Percentiles rank a stretch among this genome's conserved stretches.
These are phyloP conservation scores for Gossypium bickii DNA, from an alignment of 345 rosid genomes.

Conservation along the genomic window DNA sequence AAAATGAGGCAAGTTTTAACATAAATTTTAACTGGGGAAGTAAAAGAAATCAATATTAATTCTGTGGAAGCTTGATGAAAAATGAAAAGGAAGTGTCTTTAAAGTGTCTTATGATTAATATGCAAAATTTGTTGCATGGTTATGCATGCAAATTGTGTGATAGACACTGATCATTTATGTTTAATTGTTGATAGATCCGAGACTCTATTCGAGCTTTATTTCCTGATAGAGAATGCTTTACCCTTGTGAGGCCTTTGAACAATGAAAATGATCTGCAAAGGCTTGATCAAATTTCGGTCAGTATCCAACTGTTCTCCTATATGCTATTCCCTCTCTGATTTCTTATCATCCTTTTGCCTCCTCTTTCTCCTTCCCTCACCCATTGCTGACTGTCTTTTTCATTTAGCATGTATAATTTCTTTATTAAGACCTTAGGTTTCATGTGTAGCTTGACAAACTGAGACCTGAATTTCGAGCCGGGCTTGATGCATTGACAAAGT, in stretches of 20 bases:
- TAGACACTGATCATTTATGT: slow-evolving; percentile 21
- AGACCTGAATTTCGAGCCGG: slow-evolving; percentile 88
- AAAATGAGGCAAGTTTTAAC: slow-evolving; percentile 71
- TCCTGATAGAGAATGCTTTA: slow-evolving; percentile 92
- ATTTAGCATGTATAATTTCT: not conserved
- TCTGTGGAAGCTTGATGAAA: not conserved
- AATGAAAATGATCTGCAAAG: slow-evolving; percentile 84
- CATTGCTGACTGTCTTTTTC: not conserved
- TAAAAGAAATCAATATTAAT: slow-evolving; percentile 4
- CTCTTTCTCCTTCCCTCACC: not conserved
- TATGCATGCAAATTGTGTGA: not conserved
- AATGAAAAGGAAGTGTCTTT: not conserved
- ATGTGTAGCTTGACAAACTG: slow-evolving; percentile 60
- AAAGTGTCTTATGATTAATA: not conserved
- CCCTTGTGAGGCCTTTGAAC: slow-evolving; percentile 91
- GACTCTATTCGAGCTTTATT: slow-evolving; percentile 86
- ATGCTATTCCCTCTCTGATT: not conserved
- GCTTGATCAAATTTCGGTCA: slow-evolving; percentile 80
- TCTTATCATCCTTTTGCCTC: not conserved
- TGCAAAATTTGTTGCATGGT: not conserved
- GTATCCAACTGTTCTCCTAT: slow-evolving; percentile 24
- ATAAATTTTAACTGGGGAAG: slow-evolving; percentile 1
- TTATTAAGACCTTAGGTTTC: not conserved
- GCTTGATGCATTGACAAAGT: slow-evolving; percentile 84
- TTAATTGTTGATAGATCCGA: slow-evolving; percentile 52